phyloP scores from a whole-genome alignment of 331 rosid species.

The Phaseolus coccineus region DNA sequence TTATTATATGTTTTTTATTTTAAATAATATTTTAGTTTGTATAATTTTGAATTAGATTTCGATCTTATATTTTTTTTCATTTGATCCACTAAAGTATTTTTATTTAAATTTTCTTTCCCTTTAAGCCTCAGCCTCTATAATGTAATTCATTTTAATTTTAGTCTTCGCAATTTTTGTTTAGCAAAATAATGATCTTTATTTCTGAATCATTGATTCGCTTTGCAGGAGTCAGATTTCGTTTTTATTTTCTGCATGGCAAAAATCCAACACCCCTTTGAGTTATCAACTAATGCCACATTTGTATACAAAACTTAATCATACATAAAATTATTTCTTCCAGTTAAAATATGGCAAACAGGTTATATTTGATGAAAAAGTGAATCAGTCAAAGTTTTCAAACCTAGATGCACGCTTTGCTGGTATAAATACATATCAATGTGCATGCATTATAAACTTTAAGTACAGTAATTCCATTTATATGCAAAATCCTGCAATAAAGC shows the following conservation, averaged over 20 bases:
- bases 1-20: not conserved
- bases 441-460: not conserved
- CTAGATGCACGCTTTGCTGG: not conserved
- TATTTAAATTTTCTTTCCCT: not conserved
- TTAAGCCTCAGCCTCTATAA: not conserved
- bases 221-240: not conserved
- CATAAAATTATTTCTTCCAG: not conserved
- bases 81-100: no score
- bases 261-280: not conserved
- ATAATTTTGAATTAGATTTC: not conserved
- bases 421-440: not conserved
- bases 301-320: not conserved
- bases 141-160: not conserved
- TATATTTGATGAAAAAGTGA: not conserved
- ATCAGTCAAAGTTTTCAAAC: not conserved
- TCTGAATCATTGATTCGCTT: not conserved
- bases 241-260: not conserved
- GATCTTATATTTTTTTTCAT: not conserved
- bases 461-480: not conserved
- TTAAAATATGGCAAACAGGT: not conserved
- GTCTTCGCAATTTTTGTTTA: not conserved
- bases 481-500: slow-evolving; percentile 28
- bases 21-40: not conserved
- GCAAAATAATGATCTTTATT: not conserved
- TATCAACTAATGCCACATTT: not conserved